phyloP scores from a whole-genome alignment of 1,139 yeast species.

The Yamadazyma siamensis region DNA sequence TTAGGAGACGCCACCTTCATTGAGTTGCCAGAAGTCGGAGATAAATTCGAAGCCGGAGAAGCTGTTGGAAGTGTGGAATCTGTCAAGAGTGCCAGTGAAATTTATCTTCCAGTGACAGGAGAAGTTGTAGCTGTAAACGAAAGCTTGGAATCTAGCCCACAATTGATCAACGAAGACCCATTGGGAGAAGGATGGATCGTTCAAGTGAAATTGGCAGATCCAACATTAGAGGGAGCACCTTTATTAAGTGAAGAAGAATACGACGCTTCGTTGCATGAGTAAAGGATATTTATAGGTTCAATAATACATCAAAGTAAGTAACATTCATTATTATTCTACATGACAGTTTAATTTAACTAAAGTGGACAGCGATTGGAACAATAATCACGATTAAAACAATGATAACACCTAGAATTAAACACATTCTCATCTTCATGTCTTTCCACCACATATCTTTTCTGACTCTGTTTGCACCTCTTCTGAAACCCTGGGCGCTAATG shows the following conservation, averaged over 20 bases:
- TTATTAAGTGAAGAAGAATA: slow-evolving; percentile 56
- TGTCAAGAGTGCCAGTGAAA: slow-evolving; percentile 92
- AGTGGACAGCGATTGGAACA: slow-evolving; percentile 92
- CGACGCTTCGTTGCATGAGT: slow-evolving; percentile 51
- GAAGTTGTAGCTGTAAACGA: slow-evolving; percentile 71
- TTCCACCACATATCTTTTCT: slow-evolving; percentile 99
- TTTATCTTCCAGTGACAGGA: slow-evolving; percentile 85
- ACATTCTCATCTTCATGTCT: slow-evolving; percentile 94
- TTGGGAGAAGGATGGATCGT: slow-evolving; percentile 94
- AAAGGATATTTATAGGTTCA: no score
- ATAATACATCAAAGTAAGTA: neutral
- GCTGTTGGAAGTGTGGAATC: slow-evolving; percentile 90
- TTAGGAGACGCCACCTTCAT: slow-evolving; percentile 94
- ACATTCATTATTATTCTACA: no score
- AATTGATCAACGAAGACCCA: slow-evolving; percentile 81
- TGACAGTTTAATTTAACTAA: slow-evolving; percentile 33
- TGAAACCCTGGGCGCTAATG: slow-evolving; percentile 91
- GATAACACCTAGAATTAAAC: slow-evolving; percentile 77
- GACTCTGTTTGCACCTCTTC: slow-evolving; percentile 95
- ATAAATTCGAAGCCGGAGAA: slow-evolving; percentile 67
- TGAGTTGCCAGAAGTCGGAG: slow-evolving; percentile 82
- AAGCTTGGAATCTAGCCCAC: slow-evolving; percentile 65
- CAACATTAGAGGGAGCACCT: slow-evolving; percentile 24
- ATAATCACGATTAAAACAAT: slow-evolving; percentile 83
- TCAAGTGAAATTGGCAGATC: slow-evolving; percentile 56